Conservation (phyloP, 139 green algal species). For the Spirogloea muscicola region DNA sequence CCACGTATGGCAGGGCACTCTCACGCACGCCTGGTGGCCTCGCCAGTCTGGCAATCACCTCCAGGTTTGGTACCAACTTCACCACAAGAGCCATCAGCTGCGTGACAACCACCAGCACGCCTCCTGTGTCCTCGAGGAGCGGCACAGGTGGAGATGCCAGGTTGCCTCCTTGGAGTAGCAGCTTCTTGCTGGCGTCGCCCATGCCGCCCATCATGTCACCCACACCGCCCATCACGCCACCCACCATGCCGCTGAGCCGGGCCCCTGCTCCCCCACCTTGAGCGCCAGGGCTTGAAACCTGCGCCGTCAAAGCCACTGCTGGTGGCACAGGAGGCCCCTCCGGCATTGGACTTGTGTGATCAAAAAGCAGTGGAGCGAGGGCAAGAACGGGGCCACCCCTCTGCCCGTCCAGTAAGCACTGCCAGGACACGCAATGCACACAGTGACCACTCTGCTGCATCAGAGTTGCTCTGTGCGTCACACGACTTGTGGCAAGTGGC, state of each 20-base stretch:
- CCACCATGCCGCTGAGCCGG: neutral
- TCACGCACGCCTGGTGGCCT: conserved; percentile 12
- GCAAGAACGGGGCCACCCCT: conserved; percentile 6
- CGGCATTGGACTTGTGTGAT: too few relatives aligned
- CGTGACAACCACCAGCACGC: neutral
- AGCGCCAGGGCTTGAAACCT: neutral
- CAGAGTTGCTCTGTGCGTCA: too few relatives aligned
- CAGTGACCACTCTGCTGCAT: too few relatives aligned
- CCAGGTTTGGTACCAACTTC: conserved; percentile 12
- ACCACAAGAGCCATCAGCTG: neutral
- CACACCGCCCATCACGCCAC: neutral
- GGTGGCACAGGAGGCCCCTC: too few relatives aligned
- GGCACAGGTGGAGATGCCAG: too few relatives aligned
- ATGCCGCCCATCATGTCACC: too few relatives aligned
- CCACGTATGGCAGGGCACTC: conserved; percentile 17
- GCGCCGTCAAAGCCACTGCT: neutral
- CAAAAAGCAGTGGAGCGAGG: neutral
- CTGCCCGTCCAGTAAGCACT: conserved; percentile 18
- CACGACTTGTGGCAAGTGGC: too few relatives aligned
- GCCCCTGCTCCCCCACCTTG: neutral
- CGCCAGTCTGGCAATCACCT: conserved; percentile 13
- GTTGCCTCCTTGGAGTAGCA: too few relatives aligned
- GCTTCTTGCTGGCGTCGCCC: conserved; percentile 23
- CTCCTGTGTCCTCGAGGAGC: too few relatives aligned
- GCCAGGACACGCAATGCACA: neutral